A percentile compares a stretch with the other conserved stretches of the same genome.
phyloP scores from a whole-genome alignment of 371 early-diverging fungal genomes.

The Parasitella parasitica region DNA sequence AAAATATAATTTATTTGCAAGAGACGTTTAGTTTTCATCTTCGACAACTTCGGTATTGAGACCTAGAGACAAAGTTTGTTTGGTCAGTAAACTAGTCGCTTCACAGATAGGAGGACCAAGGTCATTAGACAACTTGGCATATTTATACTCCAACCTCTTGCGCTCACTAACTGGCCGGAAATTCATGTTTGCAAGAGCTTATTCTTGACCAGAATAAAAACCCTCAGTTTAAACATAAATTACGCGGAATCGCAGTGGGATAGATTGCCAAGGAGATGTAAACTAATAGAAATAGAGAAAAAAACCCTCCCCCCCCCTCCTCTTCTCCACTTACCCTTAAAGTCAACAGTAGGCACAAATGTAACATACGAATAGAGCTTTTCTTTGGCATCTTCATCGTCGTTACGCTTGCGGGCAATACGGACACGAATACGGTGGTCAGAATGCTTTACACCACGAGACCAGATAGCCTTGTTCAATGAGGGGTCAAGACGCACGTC shows the following conservation, averaged over 20 bases:
- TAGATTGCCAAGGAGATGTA: conserved; percentile 2
- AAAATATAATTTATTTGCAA: too few relatives aligned
- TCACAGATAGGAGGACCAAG: conserved; percentile 31
- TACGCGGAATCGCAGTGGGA: conserved; percentile 16
- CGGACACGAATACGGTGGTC: conserved; percentile 94
- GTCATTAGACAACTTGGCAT: conserved; percentile 7
- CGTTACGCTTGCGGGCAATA: conserved; percentile 90
- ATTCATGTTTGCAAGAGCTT: background rate
- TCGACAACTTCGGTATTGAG: conserved; percentile 15
- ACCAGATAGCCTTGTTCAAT: conserved; percentile 87
- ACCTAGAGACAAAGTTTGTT: background rate
- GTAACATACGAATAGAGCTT: conserved; percentile 92
- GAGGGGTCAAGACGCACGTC: conserved; percentile 81
- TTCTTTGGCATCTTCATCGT: conserved; percentile 91
- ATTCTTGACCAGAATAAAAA: background rate
- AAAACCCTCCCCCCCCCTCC: too few relatives aligned
- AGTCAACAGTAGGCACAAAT: conserved; percentile 80
- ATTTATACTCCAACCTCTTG: conserved; percentile 30
- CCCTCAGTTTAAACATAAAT: background rate
- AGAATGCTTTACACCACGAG: conserved; percentile 86
- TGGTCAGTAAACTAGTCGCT: conserved; percentile 10
- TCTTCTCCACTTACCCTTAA: conserved; percentile 84
- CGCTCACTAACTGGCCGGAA: conserved; percentile 29
- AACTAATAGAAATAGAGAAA: background rate
- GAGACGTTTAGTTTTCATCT: conserved; percentile 12